Conservation (phyloP, 192 early-diverging fungal genomes). For the Chytriomyces confervae region DNA sequence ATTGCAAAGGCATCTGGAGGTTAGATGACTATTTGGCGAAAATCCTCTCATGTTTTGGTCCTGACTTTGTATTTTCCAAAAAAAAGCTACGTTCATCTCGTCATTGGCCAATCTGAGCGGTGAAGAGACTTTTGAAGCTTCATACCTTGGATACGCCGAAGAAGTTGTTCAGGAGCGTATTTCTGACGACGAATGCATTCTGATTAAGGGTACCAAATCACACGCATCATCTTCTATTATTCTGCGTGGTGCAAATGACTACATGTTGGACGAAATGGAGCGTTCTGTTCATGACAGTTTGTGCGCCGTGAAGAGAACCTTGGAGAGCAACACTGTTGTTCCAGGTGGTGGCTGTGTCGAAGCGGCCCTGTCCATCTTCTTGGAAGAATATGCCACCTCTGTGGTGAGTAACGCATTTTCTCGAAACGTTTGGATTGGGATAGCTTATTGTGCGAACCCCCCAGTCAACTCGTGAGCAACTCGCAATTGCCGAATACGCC, state of each 20-base stretch:
- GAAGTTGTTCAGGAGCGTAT: conserved; percentile 98
- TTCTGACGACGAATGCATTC: conserved; percentile 96
- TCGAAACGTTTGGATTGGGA: too few relatives aligned
- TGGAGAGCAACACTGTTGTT: conserved; percentile 94
- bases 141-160: conserved; percentile 89
- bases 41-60: background rate
- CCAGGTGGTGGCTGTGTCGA: conserved; percentile 98
- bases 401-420: conserved; percentile 59
- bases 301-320: conserved; percentile 94
- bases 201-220: conserved; percentile 90
- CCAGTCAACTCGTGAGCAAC: conserved; percentile 93
- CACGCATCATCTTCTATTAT: conserved; percentile 91
- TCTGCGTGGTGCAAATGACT: conserved; percentile 98
- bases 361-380: conserved; percentile 91
- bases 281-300: conserved; percentile 93
- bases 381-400: conserved; percentile 98
- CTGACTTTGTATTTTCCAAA: background rate
- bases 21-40: conserved; percentile 19
- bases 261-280: conserved; percentile 99
- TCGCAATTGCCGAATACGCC: conserved; percentile 98
- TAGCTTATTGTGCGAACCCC: background rate
- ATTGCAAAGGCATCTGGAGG: conserved; percentile 98
- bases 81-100: conserved; percentile 83
- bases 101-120: conserved; percentile 97
- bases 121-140: conserved; percentile 94